Base-by-base conservation (phyloP, 2,329 filamentous ascomycete species). In the Mariannaea elegans region DNA sequence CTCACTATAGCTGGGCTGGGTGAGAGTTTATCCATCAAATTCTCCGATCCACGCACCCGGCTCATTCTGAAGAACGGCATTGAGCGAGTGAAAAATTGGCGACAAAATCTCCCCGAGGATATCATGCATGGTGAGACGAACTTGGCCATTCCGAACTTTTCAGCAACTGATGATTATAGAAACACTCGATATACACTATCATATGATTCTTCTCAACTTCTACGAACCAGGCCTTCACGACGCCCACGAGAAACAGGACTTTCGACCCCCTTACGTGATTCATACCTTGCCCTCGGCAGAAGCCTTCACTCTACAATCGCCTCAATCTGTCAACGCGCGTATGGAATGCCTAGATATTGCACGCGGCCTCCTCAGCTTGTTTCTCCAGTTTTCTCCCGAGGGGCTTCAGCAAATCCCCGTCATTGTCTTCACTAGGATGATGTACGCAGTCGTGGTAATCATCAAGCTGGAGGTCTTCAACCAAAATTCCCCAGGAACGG, bases 181-280 rank as follows among this genome's bases (percentile, higher is more conserved):
- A 44, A 45, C 59, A 1, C 39, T 64, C 1, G 36, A 61, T 2
- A 53, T 61, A 24, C 62, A 63, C n/a, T 57, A 64, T 13, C 46
- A 61, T 7, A 60, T 64, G 36, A 54, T 64, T 2, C 48, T 63
- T 1, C 21, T 59, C 1, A 57, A 36, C 18, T 21, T 64, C 3
- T 34, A 55, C n/a, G 62, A 63, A 5, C 56, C 60, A 0, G 52
- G 51, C 2, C 56, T 64, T 9, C 55, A 64, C 27, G 34, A 57
- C 9, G 48, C 54, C 2, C 60, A 64, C 34, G 45, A 50, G 2
- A 13, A 48, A 4, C 38, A 56, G 16, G 60, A 63, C 27, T 64
- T 64, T 14, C 60, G 62, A 1, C 62, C 62, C 1, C 62, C 62
- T 0, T 63, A 64, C 12, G 45, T 39, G 4, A 63, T 64, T 16